phyloP scores from a whole-genome alignment of 1,284 basidiomycete species.

The Apiotrichum sp. region DNA sequence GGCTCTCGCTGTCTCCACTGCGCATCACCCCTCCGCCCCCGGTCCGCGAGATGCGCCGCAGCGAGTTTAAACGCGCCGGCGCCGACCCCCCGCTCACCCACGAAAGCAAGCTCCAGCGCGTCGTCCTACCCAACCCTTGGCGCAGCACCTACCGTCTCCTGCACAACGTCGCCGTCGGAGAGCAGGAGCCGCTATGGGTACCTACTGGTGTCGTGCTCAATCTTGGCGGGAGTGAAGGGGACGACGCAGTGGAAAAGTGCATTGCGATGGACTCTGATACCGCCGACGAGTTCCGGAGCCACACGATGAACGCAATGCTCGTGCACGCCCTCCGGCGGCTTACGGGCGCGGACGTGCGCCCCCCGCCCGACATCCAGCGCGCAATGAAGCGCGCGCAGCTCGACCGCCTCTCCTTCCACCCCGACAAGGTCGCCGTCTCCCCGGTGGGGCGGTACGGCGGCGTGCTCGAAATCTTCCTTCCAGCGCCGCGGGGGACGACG shows the following conservation, averaged over 20 bases:
- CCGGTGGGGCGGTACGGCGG: background rate
- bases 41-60: background rate
- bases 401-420: background rate
- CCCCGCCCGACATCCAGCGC: background rate
- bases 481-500: background rate
- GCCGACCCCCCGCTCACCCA: background rate
- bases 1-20: background rate
- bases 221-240: background rate
- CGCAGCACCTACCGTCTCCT: background rate
- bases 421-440: background rate
- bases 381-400: background rate
- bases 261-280: background rate
- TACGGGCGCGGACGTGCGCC: background rate
- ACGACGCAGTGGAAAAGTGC: no score
- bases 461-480: background rate
- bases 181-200: background rate
- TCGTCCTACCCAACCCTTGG: background rate
- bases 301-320: constrained; percentile 1
- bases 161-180: background rate
- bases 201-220: background rate
- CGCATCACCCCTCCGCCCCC: background rate
- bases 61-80: background rate
- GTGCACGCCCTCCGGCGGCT: background rate
- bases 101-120: background rate
- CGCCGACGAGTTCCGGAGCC: background rate